Percentiles rank a stretch among this genome's conserved stretches.
Conservation (phyloP, 192 early-diverging fungal species). For the Rhizophagus clarus region DNA sequence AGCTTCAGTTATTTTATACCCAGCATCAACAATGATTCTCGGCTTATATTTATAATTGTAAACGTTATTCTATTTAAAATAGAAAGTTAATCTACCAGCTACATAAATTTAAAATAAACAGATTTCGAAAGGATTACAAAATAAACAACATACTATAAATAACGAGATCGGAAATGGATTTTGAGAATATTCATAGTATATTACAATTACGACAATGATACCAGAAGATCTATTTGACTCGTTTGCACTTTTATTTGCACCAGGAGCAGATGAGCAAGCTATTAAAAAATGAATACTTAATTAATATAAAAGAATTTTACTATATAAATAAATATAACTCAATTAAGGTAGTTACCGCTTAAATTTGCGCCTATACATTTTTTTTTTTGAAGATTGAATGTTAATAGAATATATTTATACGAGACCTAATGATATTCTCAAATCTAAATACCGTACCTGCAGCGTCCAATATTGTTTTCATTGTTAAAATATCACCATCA, state of each 20-base stretch:
- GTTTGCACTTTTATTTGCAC: not conserved
- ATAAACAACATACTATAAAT: not conserved
- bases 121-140: too few relatives aligned
- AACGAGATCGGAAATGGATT: too few relatives aligned
- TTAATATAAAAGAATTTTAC: too few relatives aligned
- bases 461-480: constrained; percentile 41
- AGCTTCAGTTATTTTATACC: constrained; percentile 43
- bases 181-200: constrained; percentile 37
- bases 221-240: constrained; percentile 42
- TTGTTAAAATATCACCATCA: constrained; percentile 43
- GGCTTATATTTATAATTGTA: constrained; percentile 41
- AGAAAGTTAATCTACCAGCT: too few relatives aligned
- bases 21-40: constrained; percentile 40
- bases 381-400: too few relatives aligned
- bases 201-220: constrained; percentile 44
- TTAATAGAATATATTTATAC: too few relatives aligned
- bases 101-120: not conserved
- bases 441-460: constrained; percentile 27
- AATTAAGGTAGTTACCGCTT: not conserved
- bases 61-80: constrained; percentile 17
- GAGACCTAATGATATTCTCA: not conserved
- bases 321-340: too few relatives aligned
- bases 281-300: not conserved
- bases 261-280: constrained; percentile 14
- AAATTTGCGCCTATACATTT: not conserved